phyloP scores from a whole-genome alignment of 2,329 filamentous ascomycete species.

The Fusarium sp. region DNA sequence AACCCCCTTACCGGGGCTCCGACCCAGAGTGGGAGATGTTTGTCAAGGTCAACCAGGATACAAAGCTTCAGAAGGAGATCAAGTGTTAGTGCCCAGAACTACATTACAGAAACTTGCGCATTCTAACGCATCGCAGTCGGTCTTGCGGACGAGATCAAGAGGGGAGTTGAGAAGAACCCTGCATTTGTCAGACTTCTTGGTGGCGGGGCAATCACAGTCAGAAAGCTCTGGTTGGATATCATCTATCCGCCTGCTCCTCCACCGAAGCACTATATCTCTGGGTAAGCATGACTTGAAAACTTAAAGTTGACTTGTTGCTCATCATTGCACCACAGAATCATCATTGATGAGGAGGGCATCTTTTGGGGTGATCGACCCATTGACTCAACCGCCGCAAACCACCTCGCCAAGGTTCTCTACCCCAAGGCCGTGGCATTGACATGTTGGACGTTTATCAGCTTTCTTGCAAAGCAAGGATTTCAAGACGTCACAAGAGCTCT shows the following conservation, averaged over 20 bases:
- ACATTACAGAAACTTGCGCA: neutral
- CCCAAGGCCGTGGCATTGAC: constrained; percentile 63
- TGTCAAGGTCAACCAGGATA: constrained; percentile 66
- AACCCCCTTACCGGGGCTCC: constrained; percentile 62
- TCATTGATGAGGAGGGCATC: constrained; percentile 60
- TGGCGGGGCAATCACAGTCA: constrained; percentile 60
- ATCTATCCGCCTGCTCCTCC: constrained; percentile 69
- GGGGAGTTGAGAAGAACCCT: constrained; percentile 54
- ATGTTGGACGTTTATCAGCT: constrained; percentile 62
- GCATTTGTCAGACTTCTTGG: constrained; percentile 53
- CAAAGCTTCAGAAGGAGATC: constrained; percentile 58
- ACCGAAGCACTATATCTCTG: constrained; percentile 67
- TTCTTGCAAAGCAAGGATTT: constrained; percentile 58
- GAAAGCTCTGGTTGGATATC: constrained; percentile 69
- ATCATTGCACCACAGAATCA: constrained; percentile 51
- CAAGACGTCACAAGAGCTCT: constrained; percentile 56
- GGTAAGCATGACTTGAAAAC: constrained; percentile 57
- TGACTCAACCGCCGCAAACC: constrained; percentile 58
- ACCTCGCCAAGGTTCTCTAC: constrained; percentile 62
- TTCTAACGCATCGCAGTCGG: constrained; percentile 42
- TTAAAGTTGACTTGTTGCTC: constrained; percentile 32
- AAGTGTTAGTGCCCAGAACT: constrained; percentile 50
- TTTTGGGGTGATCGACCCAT: constrained; percentile 60
- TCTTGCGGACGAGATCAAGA: constrained; percentile 48
- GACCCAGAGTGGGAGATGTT: constrained; percentile 75